phyloP scores from a whole-genome alignment of 2,329 filamentous ascomycete genomes.

The Diaporthe citriasiana region DNA sequence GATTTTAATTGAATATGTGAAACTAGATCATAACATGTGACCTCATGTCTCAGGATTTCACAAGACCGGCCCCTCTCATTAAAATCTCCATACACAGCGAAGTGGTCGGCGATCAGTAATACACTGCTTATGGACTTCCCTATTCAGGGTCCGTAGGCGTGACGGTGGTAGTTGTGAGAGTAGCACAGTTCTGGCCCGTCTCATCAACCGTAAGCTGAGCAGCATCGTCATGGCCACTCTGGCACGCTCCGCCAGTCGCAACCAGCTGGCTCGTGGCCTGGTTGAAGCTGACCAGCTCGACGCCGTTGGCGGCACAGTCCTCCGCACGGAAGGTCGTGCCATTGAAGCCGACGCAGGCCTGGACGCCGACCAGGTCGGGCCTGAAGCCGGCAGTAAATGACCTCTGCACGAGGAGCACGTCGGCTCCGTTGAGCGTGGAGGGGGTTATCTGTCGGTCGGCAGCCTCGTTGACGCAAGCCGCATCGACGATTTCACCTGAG shows the following conservation, averaged over 20 bases:
- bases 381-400: conserved; percentile 55
- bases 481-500: conserved; percentile 58
- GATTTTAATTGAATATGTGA: no score
- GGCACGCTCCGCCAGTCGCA: conserved; percentile 51
- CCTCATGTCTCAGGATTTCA: no score
- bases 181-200: conserved; percentile 49
- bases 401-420: conserved; percentile 55
- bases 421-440: conserved; percentile 50
- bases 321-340: conserved; percentile 54
- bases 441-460: conserved; percentile 58
- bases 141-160: conserved; percentile 43
- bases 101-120: accelerated
- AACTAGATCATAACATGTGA: no score
- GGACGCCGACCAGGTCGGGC: conserved; percentile 53
- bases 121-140: no score
- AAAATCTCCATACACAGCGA: neutral
- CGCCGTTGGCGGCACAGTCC: conserved; percentile 50
- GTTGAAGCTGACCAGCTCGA: conserved; percentile 49
- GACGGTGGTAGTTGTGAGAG: conserved; percentile 50
- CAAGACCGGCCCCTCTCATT: no score
- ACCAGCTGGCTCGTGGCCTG: conserved; percentile 46
- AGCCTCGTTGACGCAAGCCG: conserved; percentile 54
- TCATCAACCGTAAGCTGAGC: conserved; percentile 52
- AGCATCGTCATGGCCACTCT: conserved; percentile 52
- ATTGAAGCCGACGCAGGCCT: conserved; percentile 58